A percentile compares a stretch with the other conserved stretches of the same genome.
Evolutionary conservation across 192 early-diverging fungal genomes (phyloP).

Genomic region (Phycomyces nitens): DNA sequence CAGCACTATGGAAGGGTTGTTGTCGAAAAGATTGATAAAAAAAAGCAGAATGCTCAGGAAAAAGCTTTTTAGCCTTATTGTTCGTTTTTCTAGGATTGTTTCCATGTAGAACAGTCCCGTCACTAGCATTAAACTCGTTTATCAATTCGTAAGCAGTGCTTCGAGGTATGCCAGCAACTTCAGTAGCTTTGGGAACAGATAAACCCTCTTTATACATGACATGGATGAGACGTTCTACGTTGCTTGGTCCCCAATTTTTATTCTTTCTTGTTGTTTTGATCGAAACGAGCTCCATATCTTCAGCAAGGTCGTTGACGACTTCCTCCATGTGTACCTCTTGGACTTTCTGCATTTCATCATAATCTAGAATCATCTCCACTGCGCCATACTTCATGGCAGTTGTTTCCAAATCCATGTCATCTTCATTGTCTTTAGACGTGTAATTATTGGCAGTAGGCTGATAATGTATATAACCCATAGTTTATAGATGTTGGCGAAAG

Average conservation of each 20-base stretch:
- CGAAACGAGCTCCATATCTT: constrained; percentile 1
- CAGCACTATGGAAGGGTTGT: too few relatives aligned
- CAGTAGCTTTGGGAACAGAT: not conserved
- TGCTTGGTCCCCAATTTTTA: not conserved
- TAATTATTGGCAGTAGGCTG: not conserved
- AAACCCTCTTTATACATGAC: not conserved
- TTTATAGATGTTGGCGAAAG: not conserved
- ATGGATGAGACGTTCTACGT: not conserved
- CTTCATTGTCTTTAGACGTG: not conserved
- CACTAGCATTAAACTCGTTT: constrained; percentile 8
- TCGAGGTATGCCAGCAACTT: not conserved
- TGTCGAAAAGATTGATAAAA: constrained; percentile 6
- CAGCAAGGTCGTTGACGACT: not conserved
- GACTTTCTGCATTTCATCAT: not conserved
- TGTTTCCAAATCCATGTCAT: not conserved
- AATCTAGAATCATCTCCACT: constrained; percentile 1
- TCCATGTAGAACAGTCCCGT: not conserved
- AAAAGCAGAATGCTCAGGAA: not conserved
- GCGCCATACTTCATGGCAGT: not conserved
- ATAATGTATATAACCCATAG: constrained; percentile 3
- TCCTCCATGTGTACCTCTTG: constrained; percentile 5
- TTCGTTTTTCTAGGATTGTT: constrained; percentile 5
- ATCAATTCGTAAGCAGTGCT: constrained; percentile 1
- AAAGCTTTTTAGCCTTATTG: constrained; percentile 2
- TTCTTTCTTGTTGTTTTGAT: not conserved